Base-by-base conservation (phyloP, 164 flowering plant species). In the Chimonanthus salicifolius region DNA sequence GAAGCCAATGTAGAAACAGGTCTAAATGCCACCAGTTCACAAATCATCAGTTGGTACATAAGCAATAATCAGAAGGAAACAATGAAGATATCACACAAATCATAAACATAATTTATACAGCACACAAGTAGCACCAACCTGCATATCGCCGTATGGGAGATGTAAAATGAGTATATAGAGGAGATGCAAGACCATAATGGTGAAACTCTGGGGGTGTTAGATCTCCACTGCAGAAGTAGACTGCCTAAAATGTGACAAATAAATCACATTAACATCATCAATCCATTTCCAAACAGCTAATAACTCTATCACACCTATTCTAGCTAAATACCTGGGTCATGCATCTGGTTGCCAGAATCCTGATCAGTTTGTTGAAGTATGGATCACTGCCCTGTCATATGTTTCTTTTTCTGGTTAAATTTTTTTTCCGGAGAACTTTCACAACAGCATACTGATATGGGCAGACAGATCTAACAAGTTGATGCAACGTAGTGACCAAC, bases 131-230 rank as follows among this genome's bases (percentile, higher is more conserved):
- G 45, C 6, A 66, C 68, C 11, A 16, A 95, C 99, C 99, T 67
- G 99, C 98, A 84, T 93, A 95, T 85, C 99, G 87, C 58, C 99
- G 82, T 47, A 95, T 95, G 43, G 99, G 99, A 73, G 99, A 95
- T 33, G 99, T 95, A 86, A 95, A 95, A 80, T 95, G 99, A 49
- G 99, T 95, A 80, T 95, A 95, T 9, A 95, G 77, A 60, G 90
- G 92, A 9, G 99, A 82, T 64, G 98, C 98, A 77, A 95, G 95
- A 71, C 99, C 99, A 81, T 93, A 95, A 84, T 95, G 99, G 78
- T 63, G 83, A 77, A 82, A 95, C 79, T 95, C 99, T 73, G 97
- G 92, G 76, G 90, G 92, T 70, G 82, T 93, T 65, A 95, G 91
- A 81, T 95, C 99, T 65, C 99, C 99, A 80, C 99, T 95, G 81